Percentiles rank a stretch among this genome's conserved stretches.
Conservation (phyloP, 441 rosid species). For the Melastoma candidum region DNA sequence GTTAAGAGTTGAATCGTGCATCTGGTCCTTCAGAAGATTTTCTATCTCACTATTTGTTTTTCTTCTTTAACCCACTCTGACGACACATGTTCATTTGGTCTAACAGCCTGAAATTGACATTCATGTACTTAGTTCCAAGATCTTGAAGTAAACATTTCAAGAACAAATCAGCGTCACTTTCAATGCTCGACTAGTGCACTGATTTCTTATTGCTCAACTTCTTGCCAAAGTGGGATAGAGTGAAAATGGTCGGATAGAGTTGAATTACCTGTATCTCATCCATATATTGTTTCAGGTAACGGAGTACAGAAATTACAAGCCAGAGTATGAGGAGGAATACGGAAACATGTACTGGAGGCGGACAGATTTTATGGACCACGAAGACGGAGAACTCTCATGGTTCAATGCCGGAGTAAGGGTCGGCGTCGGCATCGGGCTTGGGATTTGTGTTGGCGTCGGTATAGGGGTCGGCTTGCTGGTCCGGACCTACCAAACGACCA, state of each 20-base stretch:
- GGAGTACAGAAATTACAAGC: conserved; percentile 42
- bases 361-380: conserved; percentile 38
- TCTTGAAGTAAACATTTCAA: too few relatives aligned
- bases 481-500: conserved; percentile 62
- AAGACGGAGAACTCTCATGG: conserved; percentile 87
- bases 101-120: too few relatives aligned
- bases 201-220: background rate
- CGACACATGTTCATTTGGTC: too few relatives aligned
- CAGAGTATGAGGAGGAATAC: conserved; percentile 41
- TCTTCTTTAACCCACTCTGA: too few relatives aligned
- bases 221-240: conserved; percentile 10
- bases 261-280: conserved; percentile 3
- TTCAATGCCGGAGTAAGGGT: conserved; percentile 89
- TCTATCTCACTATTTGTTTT: too few relatives aligned
- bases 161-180: too few relatives aligned
- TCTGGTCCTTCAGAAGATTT: too few relatives aligned
- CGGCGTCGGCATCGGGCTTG: conserved; percentile 93
- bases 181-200: too few relatives aligned
- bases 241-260: background rate
- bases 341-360: conserved; percentile 61
- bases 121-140: too few relatives aligned
- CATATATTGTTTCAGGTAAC: conserved; percentile 26
- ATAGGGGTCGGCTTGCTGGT: conserved; percentile 77
- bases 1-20: too few relatives aligned
- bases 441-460: conserved; percentile 70